These are phyloP conservation scores for Wickerhamomyces sydowiorum DNA, from an alignment of 805 yeast species.

Conservation along the genomic window DNA sequence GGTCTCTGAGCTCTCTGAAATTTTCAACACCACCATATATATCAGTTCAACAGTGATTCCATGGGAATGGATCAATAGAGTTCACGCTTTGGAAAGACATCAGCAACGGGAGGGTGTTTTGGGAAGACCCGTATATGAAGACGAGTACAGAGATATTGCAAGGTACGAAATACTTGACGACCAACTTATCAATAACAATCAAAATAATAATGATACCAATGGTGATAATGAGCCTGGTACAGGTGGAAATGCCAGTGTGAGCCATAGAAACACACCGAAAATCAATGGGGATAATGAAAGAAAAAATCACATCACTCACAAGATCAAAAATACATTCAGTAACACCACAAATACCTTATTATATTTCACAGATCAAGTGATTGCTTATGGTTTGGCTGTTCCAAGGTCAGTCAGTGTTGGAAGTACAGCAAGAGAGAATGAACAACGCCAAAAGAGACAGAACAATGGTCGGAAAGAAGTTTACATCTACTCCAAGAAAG, in stretches of 20 bases:
- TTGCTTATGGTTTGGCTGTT: constrained; percentile 53
- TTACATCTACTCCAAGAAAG: constrained; percentile 36
- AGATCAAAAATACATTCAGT: constrained; percentile 18
- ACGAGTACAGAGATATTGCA: constrained; percentile 35
- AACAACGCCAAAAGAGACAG: constrained; percentile 22
- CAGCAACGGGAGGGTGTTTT: constrained; percentile 66
- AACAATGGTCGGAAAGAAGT: constrained; percentile 28
- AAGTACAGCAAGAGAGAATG: constrained; percentile 15
- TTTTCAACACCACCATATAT: constrained; percentile 68
- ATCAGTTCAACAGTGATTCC: constrained; percentile 66
- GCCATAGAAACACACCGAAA: constrained; percentile 3
- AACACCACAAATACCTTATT: constrained; percentile 33
- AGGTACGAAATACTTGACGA: constrained; percentile 17
- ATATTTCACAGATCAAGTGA: constrained; percentile 45
- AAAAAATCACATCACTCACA: constrained; percentile 3
- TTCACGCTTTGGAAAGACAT: constrained; percentile 48
- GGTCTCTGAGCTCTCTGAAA: constrained; percentile 68
- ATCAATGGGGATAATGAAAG: constrained; percentile 4
- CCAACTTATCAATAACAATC: constrained; percentile 8
- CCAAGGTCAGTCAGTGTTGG: constrained; percentile 40
- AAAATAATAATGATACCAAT: constrained; percentile 3
- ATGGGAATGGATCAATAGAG: constrained; percentile 82
- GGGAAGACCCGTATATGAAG: constrained; percentile 73
- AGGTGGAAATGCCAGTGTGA: neutral
- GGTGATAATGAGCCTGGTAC: constrained; percentile 9